phyloP scores from a whole-genome alignment of 495 filamentous ascomycete species.

The Podospora pseudopauciseta region DNA sequence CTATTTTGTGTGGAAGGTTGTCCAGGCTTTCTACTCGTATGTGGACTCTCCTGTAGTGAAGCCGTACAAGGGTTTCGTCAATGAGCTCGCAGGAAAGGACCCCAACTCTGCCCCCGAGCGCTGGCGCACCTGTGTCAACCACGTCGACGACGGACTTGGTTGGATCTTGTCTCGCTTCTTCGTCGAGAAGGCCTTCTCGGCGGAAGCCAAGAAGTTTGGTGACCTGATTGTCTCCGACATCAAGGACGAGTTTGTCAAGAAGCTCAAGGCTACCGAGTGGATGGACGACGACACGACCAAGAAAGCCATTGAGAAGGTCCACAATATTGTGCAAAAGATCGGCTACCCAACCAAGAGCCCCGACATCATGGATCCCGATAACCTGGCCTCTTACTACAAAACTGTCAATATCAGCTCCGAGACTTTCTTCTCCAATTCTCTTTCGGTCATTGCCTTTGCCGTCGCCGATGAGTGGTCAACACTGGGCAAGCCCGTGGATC shows the following conservation, averaged over 20 bases:
- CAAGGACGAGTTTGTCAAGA: conserved; percentile 55
- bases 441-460: conserved; percentile 42
- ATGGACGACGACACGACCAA: conserved; percentile 64
- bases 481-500: conserved; percentile 66
- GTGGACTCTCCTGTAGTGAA: conserved; percentile 58
- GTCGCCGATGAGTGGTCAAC: conserved; percentile 57
- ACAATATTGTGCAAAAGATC: conserved; percentile 71
- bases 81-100: conserved; percentile 30
- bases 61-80: conserved; percentile 58
- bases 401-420: conserved; percentile 53
- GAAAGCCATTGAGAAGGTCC: conserved; percentile 62
- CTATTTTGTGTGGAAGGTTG: conserved; percentile 35
- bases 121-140: conserved; percentile 64
- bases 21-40: conserved; percentile 36
- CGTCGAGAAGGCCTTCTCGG: conserved; percentile 15
- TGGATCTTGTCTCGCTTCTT: conserved; percentile 65
- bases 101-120: conserved; percentile 60
- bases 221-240: conserved; percentile 65
- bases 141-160: conserved; percentile 54
- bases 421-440: conserved; percentile 60
- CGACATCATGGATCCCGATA: conserved; percentile 56
- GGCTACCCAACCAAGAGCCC: conserved; percentile 60
- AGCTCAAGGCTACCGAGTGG: conserved; percentile 59
- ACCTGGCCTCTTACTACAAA: conserved; percentile 57
- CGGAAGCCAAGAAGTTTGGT: conserved; percentile 38